Conservation (phyloP, 2,329 filamentous ascomycete genomes). For the Aspergillus neotritici region DNA sequence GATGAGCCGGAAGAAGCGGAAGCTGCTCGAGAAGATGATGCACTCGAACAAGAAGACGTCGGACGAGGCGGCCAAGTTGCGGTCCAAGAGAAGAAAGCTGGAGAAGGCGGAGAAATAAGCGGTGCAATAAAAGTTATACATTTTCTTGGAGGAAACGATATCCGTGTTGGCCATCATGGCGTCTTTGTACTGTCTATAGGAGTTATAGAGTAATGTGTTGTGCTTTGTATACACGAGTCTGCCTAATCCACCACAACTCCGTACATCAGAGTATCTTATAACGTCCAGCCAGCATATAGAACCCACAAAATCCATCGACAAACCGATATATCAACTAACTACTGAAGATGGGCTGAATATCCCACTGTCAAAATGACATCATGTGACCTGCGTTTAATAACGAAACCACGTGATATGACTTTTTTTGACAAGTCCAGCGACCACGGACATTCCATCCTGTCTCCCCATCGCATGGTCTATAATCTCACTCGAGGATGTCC, state of each 20-base stretch:
- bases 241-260: too few relatives aligned
- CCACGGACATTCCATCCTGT: background rate
- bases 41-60: slow-evolving; percentile 93
- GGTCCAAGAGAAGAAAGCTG: slow-evolving; percentile 83
- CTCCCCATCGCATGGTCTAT: background rate
- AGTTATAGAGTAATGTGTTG: background rate
- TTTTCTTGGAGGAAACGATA: slow-evolving; percentile 20
- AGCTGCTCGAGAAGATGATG: slow-evolving; percentile 95
- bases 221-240: background rate
- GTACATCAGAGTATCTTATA: too few relatives aligned
- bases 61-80: slow-evolving; percentile 77
- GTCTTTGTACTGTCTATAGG: slow-evolving; percentile 9
- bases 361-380: background rate
- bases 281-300: too few relatives aligned
- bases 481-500: background rate
- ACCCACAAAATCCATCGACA: too few relatives aligned
- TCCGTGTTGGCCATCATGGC: slow-evolving; percentile 17
- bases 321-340: too few relatives aligned
- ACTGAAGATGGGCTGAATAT: background rate
- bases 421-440: slow-evolving; percentile 4
- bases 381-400: background rate
- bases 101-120: slow-evolving; percentile 52
- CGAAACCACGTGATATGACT: slow-evolving; percentile 9
- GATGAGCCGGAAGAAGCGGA: slow-evolving; percentile 96
- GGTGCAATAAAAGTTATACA: slow-evolving; percentile 19